phyloP scores from a whole-genome alignment of 2,329 filamentous ascomycete genomes.

The Hortaea sp. region DNA sequence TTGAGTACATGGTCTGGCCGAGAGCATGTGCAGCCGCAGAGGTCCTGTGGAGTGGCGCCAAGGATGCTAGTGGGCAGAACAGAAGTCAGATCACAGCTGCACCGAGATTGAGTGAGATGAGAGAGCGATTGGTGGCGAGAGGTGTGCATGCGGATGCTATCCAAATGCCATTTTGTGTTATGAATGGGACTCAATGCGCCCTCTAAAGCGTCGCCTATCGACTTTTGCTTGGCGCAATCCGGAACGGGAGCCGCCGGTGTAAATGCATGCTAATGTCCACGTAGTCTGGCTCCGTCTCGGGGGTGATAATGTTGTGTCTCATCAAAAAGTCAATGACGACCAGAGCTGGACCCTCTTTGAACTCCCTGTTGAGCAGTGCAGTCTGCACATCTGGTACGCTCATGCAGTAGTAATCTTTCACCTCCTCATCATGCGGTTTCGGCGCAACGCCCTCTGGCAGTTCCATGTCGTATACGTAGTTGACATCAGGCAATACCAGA shows the following conservation, averaged over 20 bases:
- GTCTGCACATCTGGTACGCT: conserved; percentile 64
- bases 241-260: conserved; percentile 69
- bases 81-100: conserved; percentile 60
- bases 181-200: conserved; percentile 44
- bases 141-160: conserved; percentile 57
- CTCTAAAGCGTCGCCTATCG: conserved; percentile 2
- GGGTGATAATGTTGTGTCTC: conserved; percentile 68
- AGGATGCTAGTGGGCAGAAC: conserved; percentile 56
- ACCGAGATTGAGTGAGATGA: conserved; percentile 62
- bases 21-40: conserved; percentile 64
- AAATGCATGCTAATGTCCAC: conserved; percentile 64
- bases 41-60: conserved; percentile 66
- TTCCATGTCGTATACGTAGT: conserved; percentile 85
- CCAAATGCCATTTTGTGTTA: conserved; percentile 64
- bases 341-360: conserved; percentile 86
- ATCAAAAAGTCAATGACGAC: conserved; percentile 84
- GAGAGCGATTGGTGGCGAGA: conserved; percentile 61
- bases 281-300: conserved; percentile 61
- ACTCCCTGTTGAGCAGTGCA: conserved; percentile 60
- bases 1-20: conserved; percentile 72
- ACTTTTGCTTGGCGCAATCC: not conserved
- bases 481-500: conserved; percentile 72
- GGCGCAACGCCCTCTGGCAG: conserved; percentile 58
- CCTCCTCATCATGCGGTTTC: conserved; percentile 80
- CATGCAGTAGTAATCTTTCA: conserved; percentile 71